Evolutionary conservation across 75 land plant species (phyloP), one percentile per base, ranked within the genome.

Genomic region (Selaginella tamariscina): DNA sequence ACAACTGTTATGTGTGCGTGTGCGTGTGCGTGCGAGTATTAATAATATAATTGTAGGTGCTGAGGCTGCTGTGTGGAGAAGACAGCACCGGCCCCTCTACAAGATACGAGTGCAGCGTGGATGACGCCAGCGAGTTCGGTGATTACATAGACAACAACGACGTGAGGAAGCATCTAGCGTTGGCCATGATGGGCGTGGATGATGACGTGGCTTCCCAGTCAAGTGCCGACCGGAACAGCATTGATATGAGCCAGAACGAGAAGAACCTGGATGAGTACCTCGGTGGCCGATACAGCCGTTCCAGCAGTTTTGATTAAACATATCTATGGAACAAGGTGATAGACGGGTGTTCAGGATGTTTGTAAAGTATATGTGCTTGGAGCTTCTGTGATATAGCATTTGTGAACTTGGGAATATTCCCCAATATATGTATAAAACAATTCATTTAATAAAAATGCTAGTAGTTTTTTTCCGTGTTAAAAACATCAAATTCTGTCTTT

Each of bases 191-290:
- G 26, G 90, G 81, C 11, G 66, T 84, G 32, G 90, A 86, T 22
- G 97, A 86, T 28, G 89, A 84, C 55, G 55, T 75, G 0, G 28
- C 67, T 28, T 88, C 87, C 31, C 49, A 77, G 20, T 76, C 77
- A 57, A 82, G 87, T 78, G 74, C 63, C 13, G 90, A 89, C 60
- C 82, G 77, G 1, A 81, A 73, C 56, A 67, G 81, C 23, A 23
- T 59, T n/a, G 33, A 77, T 20, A 67, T 62, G n/a, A 31, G 30
- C n/a, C 72, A 78, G 26, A 68, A 66, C 1, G 81, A 77, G 27
- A 75, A 65, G 24, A 80, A 79, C 18, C 54, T 82, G 24, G 92
- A 85, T 65, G 97, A 88, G 44, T 88, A 91, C 67, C 72, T 88
- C 69, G 68, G 71, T 57, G 88, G 87, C 1, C 79, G 88, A 56